These are phyloP conservation scores for Arabidopsis lyrata DNA, from an alignment of 441 rosid genomes.

Conservation along the genomic window DNA sequence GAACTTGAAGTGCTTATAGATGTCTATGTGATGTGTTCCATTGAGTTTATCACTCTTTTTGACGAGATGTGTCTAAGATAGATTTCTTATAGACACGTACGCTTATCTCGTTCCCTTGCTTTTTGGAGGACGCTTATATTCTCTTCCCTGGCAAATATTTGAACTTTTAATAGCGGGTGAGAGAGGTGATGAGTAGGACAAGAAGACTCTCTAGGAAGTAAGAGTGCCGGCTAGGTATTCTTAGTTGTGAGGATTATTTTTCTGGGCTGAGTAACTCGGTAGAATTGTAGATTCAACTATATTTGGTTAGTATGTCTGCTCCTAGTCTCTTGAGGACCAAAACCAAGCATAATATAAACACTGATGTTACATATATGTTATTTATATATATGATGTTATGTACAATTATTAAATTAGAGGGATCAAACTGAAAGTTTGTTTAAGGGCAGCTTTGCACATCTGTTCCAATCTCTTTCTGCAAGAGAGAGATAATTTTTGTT, in stretches of 20 bases:
- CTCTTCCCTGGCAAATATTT: slow-evolving; percentile 8
- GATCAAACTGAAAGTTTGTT: neutral
- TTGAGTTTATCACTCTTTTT: neutral
- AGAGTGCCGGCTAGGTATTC: slow-evolving; percentile 25
- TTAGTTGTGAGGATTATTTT: slow-evolving; percentile 5
- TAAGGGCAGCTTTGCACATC: slow-evolving; percentile 11
- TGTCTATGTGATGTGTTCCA: neutral
- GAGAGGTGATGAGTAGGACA: slow-evolving; percentile 29
- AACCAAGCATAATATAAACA: slow-evolving; percentile 12
- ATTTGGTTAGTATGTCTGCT: slow-evolving; percentile 13
- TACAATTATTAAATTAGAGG: neutral
- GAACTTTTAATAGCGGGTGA: neutral
- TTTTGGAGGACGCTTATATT: slow-evolving; percentile 19
- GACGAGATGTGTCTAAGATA: no score
- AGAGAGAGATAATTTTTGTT: slow-evolving; percentile 5
- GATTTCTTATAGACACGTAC: no score
- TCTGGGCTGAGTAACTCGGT: slow-evolving; percentile 6
- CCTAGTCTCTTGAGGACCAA: slow-evolving; percentile 17
- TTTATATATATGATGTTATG: slow-evolving; percentile 10
- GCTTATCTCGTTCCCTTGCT: neutral
- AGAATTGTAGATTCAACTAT: slow-evolving; percentile 7
- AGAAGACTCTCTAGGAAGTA: slow-evolving; percentile 11
- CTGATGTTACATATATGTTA: neutral
- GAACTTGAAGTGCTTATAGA: neutral
- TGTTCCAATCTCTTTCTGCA: slow-evolving; percentile 1